Conservation (phyloP, 495 filamentous ascomycete genomes). For the Xylaria flabelliformis region DNA sequence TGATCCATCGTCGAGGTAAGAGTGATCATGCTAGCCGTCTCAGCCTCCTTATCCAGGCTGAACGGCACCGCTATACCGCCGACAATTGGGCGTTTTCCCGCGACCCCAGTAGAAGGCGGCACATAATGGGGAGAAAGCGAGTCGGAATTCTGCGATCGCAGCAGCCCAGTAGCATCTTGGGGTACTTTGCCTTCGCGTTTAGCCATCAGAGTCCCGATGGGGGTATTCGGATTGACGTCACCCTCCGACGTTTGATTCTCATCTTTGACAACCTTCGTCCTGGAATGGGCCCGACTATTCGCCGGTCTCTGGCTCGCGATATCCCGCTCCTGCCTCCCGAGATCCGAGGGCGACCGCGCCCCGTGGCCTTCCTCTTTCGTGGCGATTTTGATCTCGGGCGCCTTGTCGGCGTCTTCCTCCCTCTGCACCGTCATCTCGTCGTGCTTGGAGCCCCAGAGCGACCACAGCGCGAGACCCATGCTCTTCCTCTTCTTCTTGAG, state of each 20-base stretch:
- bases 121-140: conserved; percentile 34
- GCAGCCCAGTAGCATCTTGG: conserved; percentile 18
- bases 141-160: conserved; percentile 22
- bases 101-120: conserved; percentile 43
- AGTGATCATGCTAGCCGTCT: conserved; percentile 63
- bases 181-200: conserved; percentile 35
- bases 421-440: conserved; percentile 72
- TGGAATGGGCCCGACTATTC: conserved; percentile 43
- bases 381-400: conserved; percentile 34
- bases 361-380: conserved; percentile 45
- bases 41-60: conserved; percentile 53
- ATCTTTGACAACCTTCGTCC: conserved; percentile 49
- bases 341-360: conserved; percentile 45
- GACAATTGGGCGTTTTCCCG: conserved; percentile 55
- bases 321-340: conserved; percentile 41
- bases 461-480: conserved; percentile 83
- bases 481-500: conserved; percentile 63
- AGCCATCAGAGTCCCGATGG: conserved; percentile 41
- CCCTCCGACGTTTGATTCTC: conserved; percentile 44
- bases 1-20: conserved; percentile 45
- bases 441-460: conserved; percentile 83
- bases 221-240: conserved; percentile 40
- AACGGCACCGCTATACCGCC: conserved; percentile 61
- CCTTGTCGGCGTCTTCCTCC: conserved; percentile 51
- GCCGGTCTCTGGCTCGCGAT: conserved; percentile 20